Conservation (phyloP, 2,329 filamentous ascomycete genomes). For the Waltergamsia citrina region DNA sequence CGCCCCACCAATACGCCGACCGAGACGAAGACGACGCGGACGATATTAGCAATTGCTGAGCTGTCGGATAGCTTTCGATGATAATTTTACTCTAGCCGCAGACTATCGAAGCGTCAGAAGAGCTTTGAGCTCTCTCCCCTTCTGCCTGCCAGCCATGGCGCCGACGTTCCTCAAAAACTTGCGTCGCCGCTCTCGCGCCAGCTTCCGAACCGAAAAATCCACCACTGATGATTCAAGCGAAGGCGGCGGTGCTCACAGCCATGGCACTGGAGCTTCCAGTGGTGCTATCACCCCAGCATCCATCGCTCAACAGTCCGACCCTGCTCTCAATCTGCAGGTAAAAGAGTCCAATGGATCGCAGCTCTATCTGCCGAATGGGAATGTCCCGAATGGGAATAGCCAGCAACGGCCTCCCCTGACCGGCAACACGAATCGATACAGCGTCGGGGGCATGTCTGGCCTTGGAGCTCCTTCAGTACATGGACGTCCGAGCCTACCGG, state of each 20-base stretch:
- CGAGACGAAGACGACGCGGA: neutral
- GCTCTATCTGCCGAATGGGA: no score
- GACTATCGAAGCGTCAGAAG: no score
- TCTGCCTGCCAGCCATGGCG: slow-evolving; percentile 2
- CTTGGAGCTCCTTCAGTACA: slow-evolving; percentile 44
- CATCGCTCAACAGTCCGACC: slow-evolving; percentile 56
- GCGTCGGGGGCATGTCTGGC: slow-evolving; percentile 55
- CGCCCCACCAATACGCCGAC: neutral
- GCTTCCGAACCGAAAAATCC: slow-evolving; percentile 55
- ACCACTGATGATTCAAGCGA: slow-evolving; percentile 50
- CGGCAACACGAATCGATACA: slow-evolving; percentile 45
- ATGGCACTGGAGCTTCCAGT: slow-evolving; percentile 53
- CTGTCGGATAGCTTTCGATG: no score
- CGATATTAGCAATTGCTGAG: no score
- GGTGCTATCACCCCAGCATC: slow-evolving; percentile 69
- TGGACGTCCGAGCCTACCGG: slow-evolving; percentile 47
- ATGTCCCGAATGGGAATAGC: slow-evolving; percentile 4
- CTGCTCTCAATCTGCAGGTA: slow-evolving; percentile 51
- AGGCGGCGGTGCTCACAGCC: slow-evolving; percentile 41
- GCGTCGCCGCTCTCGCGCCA: slow-evolving; percentile 66
- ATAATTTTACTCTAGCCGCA: no score
- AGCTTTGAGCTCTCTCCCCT: neutral
- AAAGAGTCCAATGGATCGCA: slow-evolving; percentile 28
- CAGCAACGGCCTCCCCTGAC: slow-evolving; percentile 24
- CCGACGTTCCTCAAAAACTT: slow-evolving; percentile 49